These are phyloP conservation scores for Casaregolazyma lundiana DNA, from an alignment of 1,139 yeast genomes.

Conservation along the genomic window DNA sequence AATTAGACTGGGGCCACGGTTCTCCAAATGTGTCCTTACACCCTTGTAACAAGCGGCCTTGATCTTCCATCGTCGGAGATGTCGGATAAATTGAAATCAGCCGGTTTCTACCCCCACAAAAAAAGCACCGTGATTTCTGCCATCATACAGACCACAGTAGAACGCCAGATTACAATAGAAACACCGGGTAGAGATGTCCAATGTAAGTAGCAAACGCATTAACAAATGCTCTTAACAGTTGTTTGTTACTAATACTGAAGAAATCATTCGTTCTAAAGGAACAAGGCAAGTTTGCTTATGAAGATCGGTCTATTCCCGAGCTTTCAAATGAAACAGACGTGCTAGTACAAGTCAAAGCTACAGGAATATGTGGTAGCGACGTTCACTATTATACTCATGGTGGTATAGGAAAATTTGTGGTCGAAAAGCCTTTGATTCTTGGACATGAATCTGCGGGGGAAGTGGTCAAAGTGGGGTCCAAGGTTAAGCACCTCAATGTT, in stretches of 20 bases:
- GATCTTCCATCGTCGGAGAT: background rate
- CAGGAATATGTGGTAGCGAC: constrained; percentile 89
- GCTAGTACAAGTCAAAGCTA: constrained; percentile 64
- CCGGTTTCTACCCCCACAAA: background rate
- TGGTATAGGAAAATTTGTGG: constrained; percentile 52
- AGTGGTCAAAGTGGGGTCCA: constrained; percentile 60
- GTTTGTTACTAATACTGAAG: background rate
- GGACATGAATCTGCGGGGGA: constrained; percentile 75
- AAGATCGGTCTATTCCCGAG: constrained; percentile 61
- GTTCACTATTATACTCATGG: constrained; percentile 82
- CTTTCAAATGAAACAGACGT: constrained; percentile 63
- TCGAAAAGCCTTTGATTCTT: constrained; percentile 35
- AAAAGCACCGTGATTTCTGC: background rate
- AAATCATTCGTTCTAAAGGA: constrained; percentile 58
- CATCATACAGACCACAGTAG: background rate
- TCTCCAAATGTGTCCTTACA: too few species aligned
- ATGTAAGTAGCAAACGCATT: background rate
- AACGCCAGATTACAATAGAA: background rate
- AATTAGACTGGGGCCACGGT: too few species aligned
- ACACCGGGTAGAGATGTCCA: constrained; percentile 1
- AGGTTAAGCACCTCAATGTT: constrained; percentile 42
- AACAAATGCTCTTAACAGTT: background rate
- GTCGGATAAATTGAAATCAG: background rate
- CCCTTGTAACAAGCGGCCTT: too few species aligned
- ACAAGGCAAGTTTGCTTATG: constrained; percentile 59